phyloP scores from a whole-genome alignment of 768 basidiomycete species.

The Amanita phalloides region DNA sequence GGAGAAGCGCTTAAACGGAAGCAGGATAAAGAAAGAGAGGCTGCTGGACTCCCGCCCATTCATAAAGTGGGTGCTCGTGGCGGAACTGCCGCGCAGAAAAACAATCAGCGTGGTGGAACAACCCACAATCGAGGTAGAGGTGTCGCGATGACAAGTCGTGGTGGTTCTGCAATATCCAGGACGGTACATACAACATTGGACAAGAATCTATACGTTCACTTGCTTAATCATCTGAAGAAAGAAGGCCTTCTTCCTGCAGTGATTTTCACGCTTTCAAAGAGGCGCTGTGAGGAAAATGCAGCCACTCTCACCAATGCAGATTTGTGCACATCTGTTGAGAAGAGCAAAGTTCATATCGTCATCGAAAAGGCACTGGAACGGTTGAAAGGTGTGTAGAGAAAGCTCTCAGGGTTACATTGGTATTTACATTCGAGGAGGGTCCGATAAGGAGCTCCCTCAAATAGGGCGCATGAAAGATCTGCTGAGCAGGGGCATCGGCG shows the following conservation, averaged over 20 bases:
- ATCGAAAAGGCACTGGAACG: conserved; percentile 87
- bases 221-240: conserved; percentile 81
- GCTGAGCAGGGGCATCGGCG: conserved; percentile 87
- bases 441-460: conserved; percentile 89
- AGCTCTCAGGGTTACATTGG: conserved; percentile 1
- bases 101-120: conserved; percentile 39
- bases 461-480: conserved; percentile 85
- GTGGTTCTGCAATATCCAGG: conserved; percentile 34
- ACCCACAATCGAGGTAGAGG: conserved; percentile 29
- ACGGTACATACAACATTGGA: conserved; percentile 64
- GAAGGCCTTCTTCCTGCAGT: conserved; percentile 85
- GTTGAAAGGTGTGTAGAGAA: conserved; percentile 59
- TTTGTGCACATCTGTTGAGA: conserved; percentile 81
- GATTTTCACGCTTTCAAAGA: conserved; percentile 95
- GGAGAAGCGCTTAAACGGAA: conserved; percentile 83
- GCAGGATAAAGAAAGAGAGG: conserved; percentile 97
- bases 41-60: conserved; percentile 81
- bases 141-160: conserved; percentile 21
- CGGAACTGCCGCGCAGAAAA: conserved; percentile 42
- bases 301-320: conserved; percentile 80
- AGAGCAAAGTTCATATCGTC: conserved; percentile 92
- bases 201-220: conserved; percentile 89
- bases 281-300: conserved; percentile 94
- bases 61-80: conserved; percentile 79
- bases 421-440: conserved; percentile 36